Base-by-base conservation (phyloP, 2,329 filamentous ascomycete genomes). In the Dothideomycetidae sp. region DNA sequence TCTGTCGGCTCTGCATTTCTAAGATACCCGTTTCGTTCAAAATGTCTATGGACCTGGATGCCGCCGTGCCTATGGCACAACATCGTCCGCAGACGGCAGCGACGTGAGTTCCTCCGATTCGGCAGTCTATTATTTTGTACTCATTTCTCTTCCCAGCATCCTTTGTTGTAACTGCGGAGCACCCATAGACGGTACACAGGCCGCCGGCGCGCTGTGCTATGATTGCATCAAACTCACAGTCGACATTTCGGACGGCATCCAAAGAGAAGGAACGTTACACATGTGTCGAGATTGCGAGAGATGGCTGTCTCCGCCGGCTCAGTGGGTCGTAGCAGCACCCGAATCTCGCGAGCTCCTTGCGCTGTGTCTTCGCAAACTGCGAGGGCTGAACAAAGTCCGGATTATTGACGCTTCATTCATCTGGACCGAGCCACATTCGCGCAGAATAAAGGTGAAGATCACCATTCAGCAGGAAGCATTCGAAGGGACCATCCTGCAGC, bases 121-220 rank as follows among this genome's bases (percentile, higher is more conserved):
- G 15, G 33, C 34, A 46, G 47, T 23, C 28, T 41, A 45, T 33
- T 16, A 9, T 9, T n/a, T 7, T 5, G 10, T 33, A 21, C 39
- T n/a, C 42, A 30, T 42, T 28, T 5, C 10, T n/a, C 5, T 3
- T 12, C 5, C 3, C 42, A 82, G 77, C n/a, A 93, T 96, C 55
- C 80, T 98, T 41, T 98, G 90, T 63, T 93, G 84, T 67, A 93
- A 96, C 69, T 98, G 90, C 60, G 90, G 88, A 54, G 85, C 83
- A 43, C 79, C 88, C 28, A 93, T 98, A 53, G 86, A 94, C 60
- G 90, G 90, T 59, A 93, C 85, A 12, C 75, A 76, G 10, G 70
- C 82, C 16, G 78, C 81, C 37, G 85, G 85, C 44, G 86, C 90
- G 29, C 77, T 94, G 40, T 98, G 90, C 65, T 84, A 84, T 59